These are phyloP conservation scores for Pleurotus sapidus DNA, from an alignment of 768 basidiomycete genomes.

Conservation along the genomic window DNA sequence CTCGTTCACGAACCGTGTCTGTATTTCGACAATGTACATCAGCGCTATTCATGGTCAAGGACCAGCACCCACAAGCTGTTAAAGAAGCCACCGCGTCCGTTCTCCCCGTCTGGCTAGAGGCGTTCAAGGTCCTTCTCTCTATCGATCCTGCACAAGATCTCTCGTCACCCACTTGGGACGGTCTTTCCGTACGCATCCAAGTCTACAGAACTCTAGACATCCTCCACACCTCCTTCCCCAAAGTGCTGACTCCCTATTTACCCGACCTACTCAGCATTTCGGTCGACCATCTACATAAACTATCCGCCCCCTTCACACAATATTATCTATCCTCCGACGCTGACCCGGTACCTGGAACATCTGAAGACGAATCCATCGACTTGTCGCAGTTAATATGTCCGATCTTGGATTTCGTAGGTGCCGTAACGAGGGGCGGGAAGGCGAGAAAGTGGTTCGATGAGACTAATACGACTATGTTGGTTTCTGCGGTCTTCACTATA, in stretches of 20 bases:
- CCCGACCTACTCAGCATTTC: constrained; percentile 56
- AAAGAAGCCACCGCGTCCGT: constrained; percentile 79
- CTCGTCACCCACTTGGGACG: constrained; percentile 71
- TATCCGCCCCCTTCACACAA: constrained; percentile 57
- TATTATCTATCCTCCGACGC: constrained; percentile 55
- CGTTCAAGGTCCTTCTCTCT: constrained; percentile 75
- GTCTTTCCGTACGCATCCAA: constrained; percentile 74
- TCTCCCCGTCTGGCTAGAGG: constrained; percentile 89
- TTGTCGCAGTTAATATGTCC: constrained; percentile 75
- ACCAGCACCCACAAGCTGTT: constrained; percentile 83
- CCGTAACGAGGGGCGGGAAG: constrained; percentile 60
- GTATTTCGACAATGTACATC: constrained; percentile 91
- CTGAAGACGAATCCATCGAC: constrained; percentile 76
- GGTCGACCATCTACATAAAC: constrained; percentile 53
- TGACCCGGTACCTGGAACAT: constrained; percentile 56
- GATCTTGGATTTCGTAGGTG: constrained; percentile 77
- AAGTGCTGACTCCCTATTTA: constrained; percentile 62
- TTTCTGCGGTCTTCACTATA: constrained; percentile 61
- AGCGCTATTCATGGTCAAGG: constrained; percentile 93
- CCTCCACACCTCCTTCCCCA: constrained; percentile 81
- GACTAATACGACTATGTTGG: constrained; percentile 46
- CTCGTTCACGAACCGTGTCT: constrained; percentile 80
- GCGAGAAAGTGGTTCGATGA: constrained; percentile 62
- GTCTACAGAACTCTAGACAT: constrained; percentile 86
- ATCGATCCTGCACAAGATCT: constrained; percentile 65